Evolutionary conservation across 345 rosid species (phyloP), one percentile per base, ranked within the genome.

Genomic region (Geranium brycei): DNA sequence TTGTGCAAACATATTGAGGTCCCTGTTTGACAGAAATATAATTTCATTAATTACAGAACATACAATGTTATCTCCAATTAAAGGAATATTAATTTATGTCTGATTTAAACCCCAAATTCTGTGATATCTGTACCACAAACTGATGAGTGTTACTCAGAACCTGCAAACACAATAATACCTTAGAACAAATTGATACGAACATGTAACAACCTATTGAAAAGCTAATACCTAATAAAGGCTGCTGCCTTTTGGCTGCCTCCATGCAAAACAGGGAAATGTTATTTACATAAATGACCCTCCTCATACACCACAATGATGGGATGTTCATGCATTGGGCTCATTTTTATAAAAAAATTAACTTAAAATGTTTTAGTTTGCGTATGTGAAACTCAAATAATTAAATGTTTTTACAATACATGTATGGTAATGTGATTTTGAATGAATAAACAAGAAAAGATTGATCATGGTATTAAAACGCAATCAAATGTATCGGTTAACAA

Each of bases 1-100:
- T 90, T 65, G 95, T 82, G 78, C 99, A 93, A 38, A 88, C 96
- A 70, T 90, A 93, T 69, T 93, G 99, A 1, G 99, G 96, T 63
- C 97, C 99, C 99, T 93, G 85, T 67, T 62, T 16, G 57, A 56
- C 47, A 23, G 66, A 64, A 63, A 71, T 19, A 64, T 32, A 17
- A 6, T 11, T 2, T 2, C 53, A 47, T 8, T 47, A 47, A 47
- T 47, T 3, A 47, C 14, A 7, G 14, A 47, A 47, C 53, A 47
- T 47, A 47, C 7, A 47, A 47, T 47, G 53, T 13, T 47, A 8
- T 47, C 53, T 47, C 53, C 53, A 47, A 3, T 13, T 8, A 47
- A 47, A 47, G 53, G 53, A 47, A 47, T 47, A 47, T 2, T 47
- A 47, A 13, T 13, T 6, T 47, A 47, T 47, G 53, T 47, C 53